Evolutionary conservation across 768 basidiomycete genomes (phyloP).

Genomic region (Polyporus arcularius): DNA sequence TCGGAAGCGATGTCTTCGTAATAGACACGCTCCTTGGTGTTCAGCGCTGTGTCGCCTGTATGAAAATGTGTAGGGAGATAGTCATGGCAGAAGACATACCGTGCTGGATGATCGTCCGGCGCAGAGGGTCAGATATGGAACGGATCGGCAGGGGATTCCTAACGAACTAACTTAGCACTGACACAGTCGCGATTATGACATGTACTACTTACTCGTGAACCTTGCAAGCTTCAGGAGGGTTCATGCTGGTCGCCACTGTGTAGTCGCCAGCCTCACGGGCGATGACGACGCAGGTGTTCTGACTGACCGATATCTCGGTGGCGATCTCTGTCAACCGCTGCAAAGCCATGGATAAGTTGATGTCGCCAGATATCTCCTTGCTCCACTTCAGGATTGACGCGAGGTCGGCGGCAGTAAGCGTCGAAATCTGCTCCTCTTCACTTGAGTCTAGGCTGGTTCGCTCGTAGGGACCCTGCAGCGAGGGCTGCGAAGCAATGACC

Average conservation of each 20-base stretch:
- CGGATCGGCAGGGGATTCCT: slow-evolving; percentile 66
- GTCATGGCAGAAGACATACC: slow-evolving; percentile 40
- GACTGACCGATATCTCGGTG: slow-evolving; percentile 66
- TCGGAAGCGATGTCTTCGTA: slow-evolving; percentile 65
- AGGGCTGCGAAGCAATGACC: slow-evolving; percentile 35
- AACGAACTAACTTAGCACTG: background rate
- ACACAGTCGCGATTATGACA: background rate
- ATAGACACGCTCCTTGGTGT: slow-evolving; percentile 61
- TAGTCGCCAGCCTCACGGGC: slow-evolving; percentile 72
- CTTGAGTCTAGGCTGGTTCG: slow-evolving; percentile 36
- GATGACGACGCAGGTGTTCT: slow-evolving; percentile 68
- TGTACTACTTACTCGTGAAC: slow-evolving; percentile 60
- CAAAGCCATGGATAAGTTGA: slow-evolving; percentile 65
- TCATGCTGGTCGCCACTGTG: slow-evolving; percentile 67
- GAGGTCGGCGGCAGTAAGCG: slow-evolving; percentile 60
- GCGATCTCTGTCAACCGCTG: slow-evolving; percentile 73
- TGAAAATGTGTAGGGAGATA: background rate
- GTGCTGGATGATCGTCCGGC: slow-evolving; percentile 67
- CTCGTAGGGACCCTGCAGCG: slow-evolving; percentile 31
- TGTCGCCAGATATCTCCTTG: slow-evolving; percentile 73
- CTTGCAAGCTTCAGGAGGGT: slow-evolving; percentile 57
- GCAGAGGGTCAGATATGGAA: slow-evolving; percentile 59
- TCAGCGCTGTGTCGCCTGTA: slow-evolving; percentile 47
- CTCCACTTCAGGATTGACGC: slow-evolving; percentile 74
- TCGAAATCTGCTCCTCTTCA: slow-evolving; percentile 55